A percentile compares a stretch with the other conserved stretches of the same genome.
phyloP scores from a whole-genome alignment of 1,284 basidiomycete species.

The Inonotus hispidus region DNA sequence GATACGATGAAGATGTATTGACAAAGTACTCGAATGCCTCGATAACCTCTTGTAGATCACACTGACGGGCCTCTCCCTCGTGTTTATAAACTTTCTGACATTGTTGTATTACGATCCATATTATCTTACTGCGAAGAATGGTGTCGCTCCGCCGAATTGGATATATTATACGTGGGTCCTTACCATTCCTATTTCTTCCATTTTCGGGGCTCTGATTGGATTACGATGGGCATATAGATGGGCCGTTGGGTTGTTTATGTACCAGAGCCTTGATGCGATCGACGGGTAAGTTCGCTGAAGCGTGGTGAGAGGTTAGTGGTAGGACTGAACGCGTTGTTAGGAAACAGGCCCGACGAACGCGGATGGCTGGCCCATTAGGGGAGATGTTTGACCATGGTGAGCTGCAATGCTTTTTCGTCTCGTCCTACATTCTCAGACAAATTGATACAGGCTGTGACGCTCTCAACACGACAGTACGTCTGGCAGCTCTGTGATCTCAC shows the following conservation, averaged over 20 bases:
- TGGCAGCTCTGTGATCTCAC: not conserved
- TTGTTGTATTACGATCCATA: conserved; percentile 78
- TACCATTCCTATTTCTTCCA: too few species aligned
- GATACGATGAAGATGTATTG: not conserved
- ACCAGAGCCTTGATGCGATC: conserved; percentile 88
- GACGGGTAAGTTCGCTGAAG: conserved; percentile 57
- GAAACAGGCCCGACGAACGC: conserved; percentile 91
- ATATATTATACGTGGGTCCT: conserved; percentile 79
- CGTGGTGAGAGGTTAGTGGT: not conserved
- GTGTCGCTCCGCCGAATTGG: conserved; percentile 69
- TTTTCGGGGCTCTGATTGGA: too few species aligned
- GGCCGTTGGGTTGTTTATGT: conserved; percentile 85
- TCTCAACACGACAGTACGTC: conserved; percentile 84
- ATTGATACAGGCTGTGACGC: conserved; percentile 69
- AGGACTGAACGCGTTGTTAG: conserved; percentile 37
- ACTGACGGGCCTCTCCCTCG: conserved; percentile 75
- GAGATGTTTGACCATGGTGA: conserved; percentile 96
- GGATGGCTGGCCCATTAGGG: conserved; percentile 93
- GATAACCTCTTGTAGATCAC: conserved; percentile 56
- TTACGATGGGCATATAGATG: conserved; percentile 45
- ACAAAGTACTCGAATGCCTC: not conserved
- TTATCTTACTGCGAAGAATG: conserved; percentile 64
- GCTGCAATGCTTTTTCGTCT: conserved; percentile 23
- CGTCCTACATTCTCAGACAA: not conserved
- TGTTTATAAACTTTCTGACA: conserved; percentile 81